A percentile compares a stretch with the other conserved stretches of the same genome.
phyloP scores from a whole-genome alignment of 768 basidiomycete genomes.

The Tricholoma saponaceum region DNA sequence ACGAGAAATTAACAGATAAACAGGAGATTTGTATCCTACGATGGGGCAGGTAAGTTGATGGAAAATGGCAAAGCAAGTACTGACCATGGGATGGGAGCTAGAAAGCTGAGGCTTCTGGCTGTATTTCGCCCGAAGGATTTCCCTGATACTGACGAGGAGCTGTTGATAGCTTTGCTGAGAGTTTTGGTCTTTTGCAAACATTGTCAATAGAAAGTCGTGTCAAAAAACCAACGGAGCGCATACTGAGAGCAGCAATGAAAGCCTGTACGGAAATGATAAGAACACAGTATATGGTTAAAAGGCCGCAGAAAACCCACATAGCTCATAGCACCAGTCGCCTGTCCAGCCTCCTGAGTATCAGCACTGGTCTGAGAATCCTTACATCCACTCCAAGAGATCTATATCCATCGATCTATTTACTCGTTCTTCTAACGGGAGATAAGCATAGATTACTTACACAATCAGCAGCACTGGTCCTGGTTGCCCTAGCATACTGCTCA shows the following conservation, averaged over 20 bases:
- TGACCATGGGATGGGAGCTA: conserved; percentile 39
- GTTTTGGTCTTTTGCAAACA: conserved; percentile 35
- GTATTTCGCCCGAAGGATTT: conserved; percentile 35
- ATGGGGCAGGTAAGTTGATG: background rate
- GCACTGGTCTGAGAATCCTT: conserved; percentile 83
- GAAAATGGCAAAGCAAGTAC: conserved; percentile 8
- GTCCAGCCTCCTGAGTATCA: conserved; percentile 62
- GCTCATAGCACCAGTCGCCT: conserved; percentile 78
- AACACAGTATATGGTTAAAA: background rate
- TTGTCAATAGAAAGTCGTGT: background rate
- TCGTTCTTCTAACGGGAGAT: background rate
- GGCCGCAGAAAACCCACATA: conserved; percentile 40
- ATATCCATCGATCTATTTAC: conserved; percentile 1
- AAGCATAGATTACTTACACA: conserved; percentile 48
- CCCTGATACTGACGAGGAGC: conserved; percentile 35
- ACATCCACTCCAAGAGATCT: conserved; percentile 88
- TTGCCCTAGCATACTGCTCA: conserved; percentile 51
- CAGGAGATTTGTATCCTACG: conserved; percentile 34
- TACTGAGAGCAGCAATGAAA: conserved; percentile 55
- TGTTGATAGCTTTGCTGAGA: conserved; percentile 40
- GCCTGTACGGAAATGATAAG: conserved; percentile 30
- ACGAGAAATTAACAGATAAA: conserved; percentile 28
- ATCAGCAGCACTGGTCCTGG: conserved; percentile 80
- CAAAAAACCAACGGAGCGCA: conserved; percentile 10
- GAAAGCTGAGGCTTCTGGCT: conserved; percentile 41